A percentile compares a stretch with the other conserved stretches of the same genome.
These are phyloP conservation scores for Scleromitrula shiraiana DNA, from an alignment of 2,329 filamentous ascomycete genomes.

Conservation along the genomic window DNA sequence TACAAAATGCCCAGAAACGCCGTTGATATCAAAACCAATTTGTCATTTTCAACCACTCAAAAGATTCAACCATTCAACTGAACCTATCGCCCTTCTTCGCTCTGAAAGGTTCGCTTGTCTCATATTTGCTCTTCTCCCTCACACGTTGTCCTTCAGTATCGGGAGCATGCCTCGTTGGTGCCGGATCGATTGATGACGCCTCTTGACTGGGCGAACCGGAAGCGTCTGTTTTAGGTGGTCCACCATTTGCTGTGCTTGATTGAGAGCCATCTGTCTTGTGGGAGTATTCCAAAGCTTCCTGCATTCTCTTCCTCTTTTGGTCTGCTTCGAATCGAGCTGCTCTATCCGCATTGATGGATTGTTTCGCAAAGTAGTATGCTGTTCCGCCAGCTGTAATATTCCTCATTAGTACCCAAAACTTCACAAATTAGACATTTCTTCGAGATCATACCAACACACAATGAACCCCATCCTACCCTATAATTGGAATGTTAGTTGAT, in stretches of 20 bases:
- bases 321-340: slow-evolving; percentile 58
- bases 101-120: slow-evolving; percentile 66
- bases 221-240: slow-evolving; percentile 50
- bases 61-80: slow-evolving; percentile 35
- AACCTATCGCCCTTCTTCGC: slow-evolving; percentile 84
- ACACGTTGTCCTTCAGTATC: slow-evolving; percentile 59
- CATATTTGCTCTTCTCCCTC: slow-evolving; percentile 81
- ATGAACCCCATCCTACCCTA: slow-evolving; percentile 86
- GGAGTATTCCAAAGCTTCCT: slow-evolving; percentile 46
- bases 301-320: slow-evolving; percentile 50
- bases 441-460: slow-evolving; percentile 65
- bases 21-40: slow-evolving; percentile 4
- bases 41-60: background rate
- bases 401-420: slow-evolving; percentile 8
- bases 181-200: slow-evolving; percentile 61
- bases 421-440: background rate
- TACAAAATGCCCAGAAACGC: background rate
- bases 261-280: slow-evolving; percentile 25
- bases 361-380: slow-evolving; percentile 94
- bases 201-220: slow-evolving; percentile 62
- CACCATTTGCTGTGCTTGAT: slow-evolving; percentile 36
- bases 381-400: slow-evolving; percentile 63
- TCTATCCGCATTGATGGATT: slow-evolving; percentile 86
- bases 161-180: slow-evolving; percentile 74
- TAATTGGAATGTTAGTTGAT: slow-evolving; percentile 18